Percentiles rank a stretch among this genome's conserved stretches.
phyloP scores from a whole-genome alignment of 345 rosid genomes.

The Pistacia integerrima region DNA sequence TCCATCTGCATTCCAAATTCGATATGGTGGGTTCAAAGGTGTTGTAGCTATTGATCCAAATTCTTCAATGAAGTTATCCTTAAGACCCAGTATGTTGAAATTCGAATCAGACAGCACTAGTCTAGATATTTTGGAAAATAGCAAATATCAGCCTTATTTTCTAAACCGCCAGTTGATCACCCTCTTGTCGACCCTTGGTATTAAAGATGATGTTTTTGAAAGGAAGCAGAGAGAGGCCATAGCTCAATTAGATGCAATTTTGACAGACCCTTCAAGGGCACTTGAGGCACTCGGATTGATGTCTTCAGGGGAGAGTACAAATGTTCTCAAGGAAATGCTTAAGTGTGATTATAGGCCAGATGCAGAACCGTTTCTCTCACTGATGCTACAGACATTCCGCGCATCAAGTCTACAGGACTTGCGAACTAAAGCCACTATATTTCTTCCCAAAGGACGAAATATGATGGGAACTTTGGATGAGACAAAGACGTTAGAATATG shows the following conservation, averaged over 20 bases:
- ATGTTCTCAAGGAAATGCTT: constrained; percentile 29
- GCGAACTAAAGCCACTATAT: constrained; percentile 21
- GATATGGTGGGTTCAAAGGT: constrained; percentile 60
- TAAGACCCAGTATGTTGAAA: constrained; percentile 49
- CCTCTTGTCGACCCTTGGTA: constrained; percentile 45
- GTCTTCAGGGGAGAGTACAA: constrained; percentile 18
- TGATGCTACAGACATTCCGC: too few species aligned
- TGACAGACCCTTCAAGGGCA: constrained; percentile 38
- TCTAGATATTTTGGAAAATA: constrained; percentile 42
- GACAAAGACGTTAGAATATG: constrained; percentile 29
- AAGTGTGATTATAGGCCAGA: constrained; percentile 20
- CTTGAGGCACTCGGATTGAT: constrained; percentile 37
- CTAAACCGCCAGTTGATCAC: constrained; percentile 49
- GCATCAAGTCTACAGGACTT: too few species aligned
- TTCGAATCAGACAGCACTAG: constrained; percentile 37
- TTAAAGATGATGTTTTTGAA: constrained; percentile 40
- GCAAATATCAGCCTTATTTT: constrained; percentile 48
- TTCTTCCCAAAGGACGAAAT: constrained; percentile 18
- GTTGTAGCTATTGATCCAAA: constrained; percentile 53
- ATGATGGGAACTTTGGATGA: constrained; percentile 38
- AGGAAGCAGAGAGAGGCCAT: constrained; percentile 41
- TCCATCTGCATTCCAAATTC: constrained; percentile 54
- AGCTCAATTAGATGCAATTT: constrained; percentile 39
- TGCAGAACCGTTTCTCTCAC: too few species aligned
- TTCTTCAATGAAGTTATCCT: constrained; percentile 40